Evolutionary conservation across 108 stramenopile genomes (phyloP), one percentile per base, ranked within the genome.

Genomic region (Phaeodactylum tricornutum): DNA sequence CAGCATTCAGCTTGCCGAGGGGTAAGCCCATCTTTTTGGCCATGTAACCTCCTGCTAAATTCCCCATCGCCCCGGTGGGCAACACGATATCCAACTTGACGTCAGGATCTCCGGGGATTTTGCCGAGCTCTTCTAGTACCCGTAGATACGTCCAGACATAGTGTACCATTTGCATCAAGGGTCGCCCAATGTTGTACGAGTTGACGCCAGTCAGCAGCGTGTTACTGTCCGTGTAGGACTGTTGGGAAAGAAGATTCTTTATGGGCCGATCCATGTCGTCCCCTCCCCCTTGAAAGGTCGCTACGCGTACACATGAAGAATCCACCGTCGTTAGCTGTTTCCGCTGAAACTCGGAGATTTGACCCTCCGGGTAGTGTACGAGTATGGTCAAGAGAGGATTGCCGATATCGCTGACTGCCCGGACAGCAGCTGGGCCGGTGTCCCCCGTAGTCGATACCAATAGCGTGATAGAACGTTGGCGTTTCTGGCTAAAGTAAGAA

Each of bases 31-130:
- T 74, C 43, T 64, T 44, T 37, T 84, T 81, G 38, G 76, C 77
- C 73, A 93, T 80, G 45, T 80, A 81, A 17, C 67, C 77, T 26
- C 50, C 57, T 2, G 29, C 45, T 20, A 84, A 50, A 43, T 94
- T 94, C 2, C 92, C 92, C 85, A 94, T 87, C 48, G 92, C 92
- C n/a, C 92, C 87, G 3, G 88, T 89, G 6, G 92, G 92, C 29
- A 94, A 46, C 5, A 88, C 70, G 41, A 94, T 41, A 47, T 94
- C 82, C 35, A 89, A 49, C 21, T n/a, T 28, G 24, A 24, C 55
- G 15, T 57, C 34, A 14, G 12, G 14, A 23, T 15, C 21, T 29
- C 4, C 9, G 31, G 4, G 8, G 3, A 23, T 5, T 8, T 62
- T 39, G 0, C 59, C 65, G 15, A 77, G 32, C 27, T 58, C 17